Conservation (phyloP, 768 basidiomycete genomes). For the Auricularia sp. region DNA sequence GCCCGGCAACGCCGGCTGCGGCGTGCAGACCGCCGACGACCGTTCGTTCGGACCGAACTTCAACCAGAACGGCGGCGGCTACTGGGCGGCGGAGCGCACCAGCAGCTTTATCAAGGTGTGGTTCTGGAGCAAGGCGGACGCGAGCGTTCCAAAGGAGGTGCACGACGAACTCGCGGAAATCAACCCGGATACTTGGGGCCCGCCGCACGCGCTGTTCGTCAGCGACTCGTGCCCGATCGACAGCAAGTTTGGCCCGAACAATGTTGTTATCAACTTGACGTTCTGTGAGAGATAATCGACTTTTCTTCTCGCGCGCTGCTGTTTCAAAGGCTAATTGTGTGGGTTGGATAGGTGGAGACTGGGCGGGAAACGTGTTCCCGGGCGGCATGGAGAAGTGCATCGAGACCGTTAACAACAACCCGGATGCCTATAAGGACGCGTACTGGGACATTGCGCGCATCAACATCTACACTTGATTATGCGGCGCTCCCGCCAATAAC, state of each 20-base stretch:
- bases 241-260: constrained; percentile 8
- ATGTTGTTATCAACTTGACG: constrained; percentile 8
- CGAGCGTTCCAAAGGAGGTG: background rate
- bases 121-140: background rate
- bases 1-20: constrained; percentile 47
- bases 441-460: constrained; percentile 9
- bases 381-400: constrained; percentile 8
- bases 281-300: background rate
- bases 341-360: constrained; percentile 8
- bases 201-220: constrained; percentile 8
- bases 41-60: constrained; percentile 49
- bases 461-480: background rate
- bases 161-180: background rate
- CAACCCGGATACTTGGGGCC: constrained; percentile 9
- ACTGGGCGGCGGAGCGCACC: constrained; percentile 22
- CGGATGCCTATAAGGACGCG: constrained; percentile 7
- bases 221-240: constrained; percentile 8
- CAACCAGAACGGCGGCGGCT: constrained; percentile 53
- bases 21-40: constrained; percentile 31
- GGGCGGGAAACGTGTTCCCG: constrained; percentile 9
- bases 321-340: background rate
- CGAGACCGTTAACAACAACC: constrained; percentile 10
- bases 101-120: constrained; percentile 9
- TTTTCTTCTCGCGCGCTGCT: background rate
- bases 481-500: no score